phyloP scores from a whole-genome alignment of 306 rosid species.

The Fragaria nilgerrensis region DNA sequence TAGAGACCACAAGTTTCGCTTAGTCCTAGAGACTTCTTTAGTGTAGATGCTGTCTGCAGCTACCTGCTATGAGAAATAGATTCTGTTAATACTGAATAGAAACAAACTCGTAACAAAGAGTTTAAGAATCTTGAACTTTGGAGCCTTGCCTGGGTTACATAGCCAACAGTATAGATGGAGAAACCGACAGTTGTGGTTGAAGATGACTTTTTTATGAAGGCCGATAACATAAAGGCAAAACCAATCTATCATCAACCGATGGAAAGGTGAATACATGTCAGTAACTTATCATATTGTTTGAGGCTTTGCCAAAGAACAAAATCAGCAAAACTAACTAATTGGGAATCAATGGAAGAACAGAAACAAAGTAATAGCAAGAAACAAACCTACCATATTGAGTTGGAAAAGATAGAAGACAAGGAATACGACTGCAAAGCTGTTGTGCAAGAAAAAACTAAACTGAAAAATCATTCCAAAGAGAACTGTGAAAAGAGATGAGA shows the following conservation, averaged over 20 bases:
- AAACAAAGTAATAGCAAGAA: conserved; percentile 8
- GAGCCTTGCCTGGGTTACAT: conserved; percentile 71
- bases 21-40: not conserved
- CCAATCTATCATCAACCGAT: conserved; percentile 55
- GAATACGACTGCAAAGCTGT: conserved; percentile 55
- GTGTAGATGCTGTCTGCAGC: conserved; percentile 48
- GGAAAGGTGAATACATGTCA: not conserved
- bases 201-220: conserved; percentile 78
- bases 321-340: not conserved
- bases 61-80: conserved; percentile 46
- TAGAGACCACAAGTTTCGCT: conserved; percentile 56
- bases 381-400: conserved; percentile 70
- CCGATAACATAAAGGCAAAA: conserved; percentile 75
- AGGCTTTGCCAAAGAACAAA: not conserved
- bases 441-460: conserved; percentile 71
- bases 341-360: not conserved
- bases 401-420: conserved; percentile 82
- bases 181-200: conserved; percentile 77
- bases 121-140: conserved; percentile 18
- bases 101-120: conserved; percentile 4
- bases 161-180: conserved; percentile 63
- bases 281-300: not conserved
- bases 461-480: conserved; percentile 88
- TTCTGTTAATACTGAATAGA: conserved; percentile 23
- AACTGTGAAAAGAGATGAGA: conserved; percentile 75